Conservation (phyloP, 306 rosid genomes). For the Luffa acutangula region DNA sequence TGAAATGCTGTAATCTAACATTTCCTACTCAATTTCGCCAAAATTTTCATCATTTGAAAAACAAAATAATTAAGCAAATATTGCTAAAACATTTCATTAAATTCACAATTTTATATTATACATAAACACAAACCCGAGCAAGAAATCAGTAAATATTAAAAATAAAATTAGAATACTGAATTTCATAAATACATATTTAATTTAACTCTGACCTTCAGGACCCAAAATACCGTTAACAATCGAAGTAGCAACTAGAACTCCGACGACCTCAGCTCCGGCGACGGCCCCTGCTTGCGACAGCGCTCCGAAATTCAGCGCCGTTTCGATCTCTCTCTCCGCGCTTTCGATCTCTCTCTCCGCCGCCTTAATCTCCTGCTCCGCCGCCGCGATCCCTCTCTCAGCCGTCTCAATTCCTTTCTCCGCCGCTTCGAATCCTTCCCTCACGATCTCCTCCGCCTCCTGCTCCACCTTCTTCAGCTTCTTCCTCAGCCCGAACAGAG, state of each 20-base stretch:
- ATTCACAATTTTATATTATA: neutral
- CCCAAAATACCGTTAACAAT: constrained; percentile 75
- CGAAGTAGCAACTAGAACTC: constrained; percentile 54
- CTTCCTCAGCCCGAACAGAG: constrained; percentile 63
- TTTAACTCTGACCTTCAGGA: constrained; percentile 37
- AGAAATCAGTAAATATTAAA: neutral
- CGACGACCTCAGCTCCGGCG: constrained; percentile 64
- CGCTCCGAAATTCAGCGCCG: constrained; percentile 44
- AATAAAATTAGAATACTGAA: neutral
- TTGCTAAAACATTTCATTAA: neutral
- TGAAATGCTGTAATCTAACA: no score
- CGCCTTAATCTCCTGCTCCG: constrained; percentile 32
- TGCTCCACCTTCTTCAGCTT: constrained; percentile 59
- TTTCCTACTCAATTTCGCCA: no score
- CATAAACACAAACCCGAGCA: neutral
- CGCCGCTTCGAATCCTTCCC: constrained; percentile 66
- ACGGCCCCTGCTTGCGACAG: constrained; percentile 72
- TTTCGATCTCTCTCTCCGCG: constrained; percentile 43
- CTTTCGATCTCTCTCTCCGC: constrained; percentile 40
- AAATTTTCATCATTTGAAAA: no score
- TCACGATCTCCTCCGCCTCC: constrained; percentile 60
- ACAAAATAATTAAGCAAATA: neutral
- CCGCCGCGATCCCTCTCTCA: constrained; percentile 27
- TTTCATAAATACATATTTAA: neutral
- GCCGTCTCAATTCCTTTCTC: constrained; percentile 43